Conservation (phyloP, 2,329 filamentous ascomycete genomes). For the Graphilbum fragrans region DNA sequence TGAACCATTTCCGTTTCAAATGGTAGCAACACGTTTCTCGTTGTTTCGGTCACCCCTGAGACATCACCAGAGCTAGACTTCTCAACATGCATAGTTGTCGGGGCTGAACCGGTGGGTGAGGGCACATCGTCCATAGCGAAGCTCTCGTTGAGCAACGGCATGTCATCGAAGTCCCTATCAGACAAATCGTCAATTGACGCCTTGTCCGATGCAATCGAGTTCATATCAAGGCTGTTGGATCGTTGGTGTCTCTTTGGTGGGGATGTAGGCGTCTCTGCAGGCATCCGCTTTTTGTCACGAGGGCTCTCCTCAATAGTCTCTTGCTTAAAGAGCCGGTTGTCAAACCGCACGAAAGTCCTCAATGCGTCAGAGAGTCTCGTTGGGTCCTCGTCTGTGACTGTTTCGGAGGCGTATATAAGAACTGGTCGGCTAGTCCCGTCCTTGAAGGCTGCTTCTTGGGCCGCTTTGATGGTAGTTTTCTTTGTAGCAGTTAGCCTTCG, state of each 20-base stretch:
- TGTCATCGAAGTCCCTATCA: slow-evolving; percentile 15
- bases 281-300: slow-evolving; percentile 15
- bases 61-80: too few relatives aligned
- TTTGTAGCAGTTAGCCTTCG: not conserved
- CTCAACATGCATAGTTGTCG: too few relatives aligned
- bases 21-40: not conserved
- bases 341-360: slow-evolving; percentile 20
- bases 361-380: slow-evolving; percentile 15
- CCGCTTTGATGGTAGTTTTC: slow-evolving; percentile 11
- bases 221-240: slow-evolving; percentile 29
- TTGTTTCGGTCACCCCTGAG: too few relatives aligned
- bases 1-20: not conserved
- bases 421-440: slow-evolving; percentile 10
- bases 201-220: slow-evolving; percentile 33
- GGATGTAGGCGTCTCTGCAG: slow-evolving; percentile 15
- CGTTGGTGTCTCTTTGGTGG: slow-evolving; percentile 33
- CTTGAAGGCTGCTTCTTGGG: slow-evolving; percentile 10
- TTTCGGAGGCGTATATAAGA: slow-evolving; percentile 19
- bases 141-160: slow-evolving; percentile 1
- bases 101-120: not conserved
- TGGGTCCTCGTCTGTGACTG: slow-evolving; percentile 13
- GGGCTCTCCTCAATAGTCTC: slow-evolving; percentile 16
- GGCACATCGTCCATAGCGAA: slow-evolving; percentile 1
- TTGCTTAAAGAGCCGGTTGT: slow-evolving; percentile 22
- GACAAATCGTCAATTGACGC: slow-evolving; percentile 25